These are phyloP conservation scores for Linanthus parryae DNA, from an alignment of 148 eudicot genomes.

Conservation along the genomic window DNA sequence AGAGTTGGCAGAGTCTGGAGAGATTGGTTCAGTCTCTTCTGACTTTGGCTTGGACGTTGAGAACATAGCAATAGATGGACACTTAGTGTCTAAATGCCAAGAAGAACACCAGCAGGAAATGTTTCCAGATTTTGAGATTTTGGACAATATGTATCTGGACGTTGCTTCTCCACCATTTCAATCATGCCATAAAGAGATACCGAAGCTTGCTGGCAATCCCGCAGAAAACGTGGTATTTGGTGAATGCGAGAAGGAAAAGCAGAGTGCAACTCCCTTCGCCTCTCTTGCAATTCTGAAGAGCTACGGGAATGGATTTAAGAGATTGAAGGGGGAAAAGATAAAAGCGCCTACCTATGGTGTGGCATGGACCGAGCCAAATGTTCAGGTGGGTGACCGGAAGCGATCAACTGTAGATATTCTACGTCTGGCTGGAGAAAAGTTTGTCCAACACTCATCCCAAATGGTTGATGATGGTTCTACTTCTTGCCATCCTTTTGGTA, in stretches of 20 bases:
- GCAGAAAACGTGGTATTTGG: background rate
- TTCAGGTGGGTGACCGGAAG: background rate
- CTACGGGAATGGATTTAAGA: slow-evolving; percentile 4
- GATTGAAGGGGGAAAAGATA: slow-evolving; percentile 1
- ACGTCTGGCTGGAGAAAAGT: slow-evolving; percentile 27
- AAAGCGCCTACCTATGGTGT: background rate
- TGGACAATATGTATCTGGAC: slow-evolving; percentile 8
- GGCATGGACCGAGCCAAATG: background rate
- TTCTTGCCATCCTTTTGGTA: slow-evolving; percentile 9
- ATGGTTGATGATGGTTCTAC: background rate
- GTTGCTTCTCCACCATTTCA: slow-evolving; percentile 8
- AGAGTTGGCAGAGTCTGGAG: background rate
- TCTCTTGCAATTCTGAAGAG: slow-evolving; percentile 15
- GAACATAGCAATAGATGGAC: background rate
- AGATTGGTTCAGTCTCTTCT: background rate
- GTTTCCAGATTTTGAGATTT: background rate
- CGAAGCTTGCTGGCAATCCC: background rate
- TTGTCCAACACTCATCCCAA: slow-evolving; percentile 18
- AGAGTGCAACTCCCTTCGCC: slow-evolving; percentile 8
- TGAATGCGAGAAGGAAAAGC: background rate
- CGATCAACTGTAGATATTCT: slow-evolving; percentile 21
- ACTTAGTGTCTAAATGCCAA: background rate
- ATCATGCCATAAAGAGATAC: slow-evolving; percentile 13
- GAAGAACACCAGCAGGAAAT: slow-evolving; percentile 7
- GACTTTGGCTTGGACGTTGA: slow-evolving; percentile 2